A percentile compares a stretch with the other conserved stretches of the same genome.
These are phyloP conservation scores for Sungouiozyma ichnusensis DNA, from an alignment of 805 yeast species.

Conservation along the genomic window DNA sequence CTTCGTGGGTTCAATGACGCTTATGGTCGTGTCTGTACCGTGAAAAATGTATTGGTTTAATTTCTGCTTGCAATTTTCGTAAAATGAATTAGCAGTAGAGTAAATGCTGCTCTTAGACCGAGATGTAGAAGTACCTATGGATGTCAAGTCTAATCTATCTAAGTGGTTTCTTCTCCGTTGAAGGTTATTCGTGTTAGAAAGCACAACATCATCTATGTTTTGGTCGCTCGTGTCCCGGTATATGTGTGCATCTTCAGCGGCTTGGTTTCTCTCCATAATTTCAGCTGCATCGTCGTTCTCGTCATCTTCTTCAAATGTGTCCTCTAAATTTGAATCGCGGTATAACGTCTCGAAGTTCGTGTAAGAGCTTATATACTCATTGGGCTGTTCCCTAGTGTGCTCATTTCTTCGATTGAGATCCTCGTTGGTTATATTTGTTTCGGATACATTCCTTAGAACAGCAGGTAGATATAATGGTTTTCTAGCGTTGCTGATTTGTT, in stretches of 20 bases:
- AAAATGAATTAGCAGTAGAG: constrained; percentile 14
- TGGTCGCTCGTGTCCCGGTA: neutral
- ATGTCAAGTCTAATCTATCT: neutral
- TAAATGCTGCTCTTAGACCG: constrained; percentile 14
- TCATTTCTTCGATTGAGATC: constrained; percentile 11
- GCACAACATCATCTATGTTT: neutral
- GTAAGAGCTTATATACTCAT: neutral
- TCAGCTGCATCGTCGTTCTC: neutral
- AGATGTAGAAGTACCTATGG: constrained; percentile 1
- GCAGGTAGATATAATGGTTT: constrained; percentile 89
- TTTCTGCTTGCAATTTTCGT: constrained; percentile 1
- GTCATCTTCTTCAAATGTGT: neutral
- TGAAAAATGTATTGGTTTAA: neutral
- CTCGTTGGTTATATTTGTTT: constrained; percentile 35
- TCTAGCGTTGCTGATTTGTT: constrained; percentile 70
- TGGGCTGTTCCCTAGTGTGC: neutral
- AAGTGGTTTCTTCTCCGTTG: neutral
- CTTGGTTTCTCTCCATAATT: too few relatives aligned
- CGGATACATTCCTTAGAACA: constrained; percentile 50
- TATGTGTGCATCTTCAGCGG: neutral
- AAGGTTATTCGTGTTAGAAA: neutral
- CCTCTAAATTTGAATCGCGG: neutral
- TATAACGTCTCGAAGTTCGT: neutral
- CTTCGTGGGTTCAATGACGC: constrained; percentile 36
- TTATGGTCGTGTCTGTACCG: constrained; percentile 1